Percentiles rank a stretch among this genome's conserved stretches.
These are phyloP conservation scores for Gossypioides kirkii DNA, from an alignment of 345 rosid species.

Conservation along the genomic window DNA sequence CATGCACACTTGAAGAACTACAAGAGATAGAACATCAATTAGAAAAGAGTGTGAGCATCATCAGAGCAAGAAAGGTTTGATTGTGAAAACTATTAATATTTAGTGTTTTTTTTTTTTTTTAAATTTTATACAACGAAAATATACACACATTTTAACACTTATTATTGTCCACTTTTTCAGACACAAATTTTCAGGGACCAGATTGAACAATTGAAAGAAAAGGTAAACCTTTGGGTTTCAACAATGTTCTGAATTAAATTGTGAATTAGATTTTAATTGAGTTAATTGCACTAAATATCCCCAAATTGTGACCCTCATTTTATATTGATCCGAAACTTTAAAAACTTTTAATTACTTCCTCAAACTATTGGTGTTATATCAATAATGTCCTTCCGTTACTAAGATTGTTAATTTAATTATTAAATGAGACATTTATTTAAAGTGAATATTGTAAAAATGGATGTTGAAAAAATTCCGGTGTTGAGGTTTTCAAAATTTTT, in stretches of 20 bases:
- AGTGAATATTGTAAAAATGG: no score
- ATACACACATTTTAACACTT: neutral
- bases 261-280: no score
- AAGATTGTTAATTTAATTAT: no score
- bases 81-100: neutral
- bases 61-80: slow-evolving; percentile 57
- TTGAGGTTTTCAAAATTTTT: no score
- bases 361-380: no score
- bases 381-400: no score
- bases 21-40: slow-evolving; percentile 59
- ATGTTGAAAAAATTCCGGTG: no score
- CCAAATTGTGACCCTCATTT: no score
- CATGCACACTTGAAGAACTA: slow-evolving; percentile 54
- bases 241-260: neutral
- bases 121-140: neutral
- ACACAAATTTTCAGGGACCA: slow-evolving; percentile 66
- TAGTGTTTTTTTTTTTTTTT: neutral
- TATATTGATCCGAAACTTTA: no score
- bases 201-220: slow-evolving; percentile 55
- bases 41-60: slow-evolving; percentile 45
- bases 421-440: no score
- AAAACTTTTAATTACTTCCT: no score
- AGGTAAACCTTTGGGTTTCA: slow-evolving; percentile 38
- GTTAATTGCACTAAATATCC: no score
- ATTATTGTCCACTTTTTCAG: slow-evolving; percentile 28